Base-by-base conservation (phyloP, 345 rosid species). In the Salix udensis region DNA sequence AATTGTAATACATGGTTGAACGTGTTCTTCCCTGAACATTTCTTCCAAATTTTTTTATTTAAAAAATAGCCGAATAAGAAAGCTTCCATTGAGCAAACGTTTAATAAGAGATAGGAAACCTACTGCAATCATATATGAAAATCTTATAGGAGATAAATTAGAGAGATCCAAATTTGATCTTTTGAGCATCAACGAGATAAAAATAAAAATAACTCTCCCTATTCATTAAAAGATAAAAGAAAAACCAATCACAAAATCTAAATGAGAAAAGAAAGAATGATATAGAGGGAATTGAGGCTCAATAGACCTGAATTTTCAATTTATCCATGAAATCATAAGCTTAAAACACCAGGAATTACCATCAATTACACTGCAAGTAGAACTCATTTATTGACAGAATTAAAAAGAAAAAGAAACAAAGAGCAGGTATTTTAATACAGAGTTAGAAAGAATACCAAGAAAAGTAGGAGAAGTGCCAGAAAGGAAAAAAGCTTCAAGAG, bases 401-500 rank as follows among this genome's bases (percentile, higher is more conserved):
- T 11, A 21, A 61, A 16, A 37, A 21, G 39, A 3, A 34, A 55
- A 6, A 6, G 50, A 5, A 10, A 61, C 21, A 16, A 48, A 18
- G 6, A 19, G 14, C 23, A 31, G 65, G 2, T 42, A 10, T 42
- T 42, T 42, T 2, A 42, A 53, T 46, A 23, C 9, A 18, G 16
- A 18, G 61, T 30, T 11, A 68, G 67, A 24, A 13, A 62, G 48
- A 16, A 26, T 88, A 89, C 92, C 91, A 2, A 85, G 84, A 75
- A 84, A 60, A 65, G 68, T 16, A 30, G 68, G 68, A 65, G 68
- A 65, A 64, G 90, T 76, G 67, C 81, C 85, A 67, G 88, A 80
- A 60, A 89, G 80, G 85, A 88, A 82, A 37, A 85, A 71, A 24
- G 88, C 64, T 61, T 85, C 87, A 12, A 76, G 80, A 58, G 86